Conservation (phyloP, 2,329 filamentous ascomycete genomes). For the Verruconis gallopava region DNA sequence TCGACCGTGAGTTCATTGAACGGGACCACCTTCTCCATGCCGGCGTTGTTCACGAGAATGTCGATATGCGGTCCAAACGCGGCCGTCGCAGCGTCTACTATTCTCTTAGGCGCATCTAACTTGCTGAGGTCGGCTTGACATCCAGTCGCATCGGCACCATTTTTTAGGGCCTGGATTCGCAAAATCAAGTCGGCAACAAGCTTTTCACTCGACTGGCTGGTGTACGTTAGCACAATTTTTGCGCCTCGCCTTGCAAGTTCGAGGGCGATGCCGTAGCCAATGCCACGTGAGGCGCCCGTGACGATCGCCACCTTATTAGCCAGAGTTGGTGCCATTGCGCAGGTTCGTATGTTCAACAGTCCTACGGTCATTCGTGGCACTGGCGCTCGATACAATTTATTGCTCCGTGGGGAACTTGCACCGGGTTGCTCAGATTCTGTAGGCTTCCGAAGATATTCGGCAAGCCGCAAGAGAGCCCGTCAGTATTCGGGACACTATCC, state of each 20-base stretch:
- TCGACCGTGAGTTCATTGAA: conserved; percentile 10
- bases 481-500: too few relatives aligned
- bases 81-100: conserved; percentile 23
- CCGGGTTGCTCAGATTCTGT: too few relatives aligned
- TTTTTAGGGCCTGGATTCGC: conserved; percentile 23
- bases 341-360: too few relatives aligned
- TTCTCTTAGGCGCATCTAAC: conserved; percentile 22
- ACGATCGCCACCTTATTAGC: conserved; percentile 32
- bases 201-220: conserved; percentile 25
- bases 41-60: conserved; percentile 33
- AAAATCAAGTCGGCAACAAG: conserved; percentile 22
- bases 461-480: too few relatives aligned
- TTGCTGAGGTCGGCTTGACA: conserved; percentile 29
- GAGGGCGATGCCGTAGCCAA: conserved; percentile 35
- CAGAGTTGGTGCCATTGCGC: too few relatives aligned
- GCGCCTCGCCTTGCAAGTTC: conserved; percentile 36
- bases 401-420: too few relatives aligned
- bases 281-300: conserved; percentile 37
- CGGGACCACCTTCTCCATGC: conserved; percentile 14
- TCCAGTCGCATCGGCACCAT: conserved; percentile 23
- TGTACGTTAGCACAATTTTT: conserved; percentile 31
- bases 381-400: too few relatives aligned
- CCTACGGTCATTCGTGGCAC: too few relatives aligned
- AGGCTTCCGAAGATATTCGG: too few relatives aligned
- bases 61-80: conserved; percentile 29